Evolutionary conservation across 23 red algal species (phyloP), one percentile per base, ranked within the genome.

Genomic region (Agarophyton chilense): DNA sequence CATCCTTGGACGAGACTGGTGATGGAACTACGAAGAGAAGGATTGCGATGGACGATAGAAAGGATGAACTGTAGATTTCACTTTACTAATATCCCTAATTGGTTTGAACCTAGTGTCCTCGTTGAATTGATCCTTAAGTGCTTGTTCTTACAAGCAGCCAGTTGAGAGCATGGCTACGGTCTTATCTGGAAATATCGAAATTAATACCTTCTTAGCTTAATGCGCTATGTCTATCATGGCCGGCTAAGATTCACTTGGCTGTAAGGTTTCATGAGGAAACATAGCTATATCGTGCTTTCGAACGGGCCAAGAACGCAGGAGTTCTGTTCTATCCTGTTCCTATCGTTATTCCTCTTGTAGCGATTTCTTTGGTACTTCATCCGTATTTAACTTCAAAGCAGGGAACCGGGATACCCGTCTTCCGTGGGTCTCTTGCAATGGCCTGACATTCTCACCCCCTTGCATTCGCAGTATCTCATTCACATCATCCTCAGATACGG

Each of bases 401-500:
- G 84, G 71, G 63, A 91, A 91, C 8, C 88, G 74, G 7, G 79
- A 41, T 25, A 91, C 77, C 17, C 29, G 49, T 3, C 88, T 72
- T 21, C 24, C 70, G 29, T 86, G 78, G 11, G 66, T 35, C 17
- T 55, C 1, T 71, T 94, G 91, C 38, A 94, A n/a, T 19, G 91
- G 91, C 21, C 91, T 64, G 49, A 86, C 81, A 73, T 94, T 94
- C 18, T 44, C 42, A 74, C 91, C 91, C 40, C 74, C 74, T 71
- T 94, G 91, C 67, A 67, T 45, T 21, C 36, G 57, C 16, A 78
- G 19, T 40, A 94, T 57, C 57, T 52, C 72, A 44, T 54, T 63
- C 43, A 79, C 53, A 45, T 94, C 81, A 18, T 74, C 38, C 44
- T 52, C 57, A 34, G 80, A 47, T 18, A 86, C 82, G n/a, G 35